Conservation (phyloP, 108 stramenopile species). For the Cyclotella atomus region DNA sequence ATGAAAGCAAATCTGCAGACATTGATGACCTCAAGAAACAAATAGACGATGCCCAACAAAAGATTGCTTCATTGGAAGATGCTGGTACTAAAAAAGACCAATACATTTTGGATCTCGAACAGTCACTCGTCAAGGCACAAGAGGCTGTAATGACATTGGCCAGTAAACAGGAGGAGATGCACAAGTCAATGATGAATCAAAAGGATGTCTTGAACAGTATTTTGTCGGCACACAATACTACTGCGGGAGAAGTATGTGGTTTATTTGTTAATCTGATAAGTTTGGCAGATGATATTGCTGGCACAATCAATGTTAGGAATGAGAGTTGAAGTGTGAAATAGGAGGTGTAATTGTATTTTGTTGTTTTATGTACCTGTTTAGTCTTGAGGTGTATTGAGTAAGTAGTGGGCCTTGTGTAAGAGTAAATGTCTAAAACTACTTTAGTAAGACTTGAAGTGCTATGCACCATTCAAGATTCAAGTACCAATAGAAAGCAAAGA, state of each 20-base stretch:
- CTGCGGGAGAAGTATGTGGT: neutral
- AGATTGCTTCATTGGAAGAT: neutral
- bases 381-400: no score
- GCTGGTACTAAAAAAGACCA: slow-evolving; percentile 1
- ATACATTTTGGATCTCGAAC: slow-evolving; percentile 13
- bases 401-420: no score
- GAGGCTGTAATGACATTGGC: slow-evolving; percentile 13
- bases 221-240: slow-evolving; percentile 1
- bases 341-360: no score
- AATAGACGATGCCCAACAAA: slow-evolving; percentile 1
- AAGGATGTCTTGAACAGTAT: slow-evolving; percentile 17
- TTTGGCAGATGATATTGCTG: slow-evolving; percentile 1
- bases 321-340: no score
- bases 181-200: slow-evolving; percentile 15
- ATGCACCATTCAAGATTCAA: no score
- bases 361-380: no score
- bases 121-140: slow-evolving; percentile 9
- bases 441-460: no score
- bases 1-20: slow-evolving; percentile 7
- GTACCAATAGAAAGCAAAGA: no score
- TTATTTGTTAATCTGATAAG: slow-evolving; percentile 2
- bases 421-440: no score
- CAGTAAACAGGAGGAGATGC: slow-evolving; percentile 18
- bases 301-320: no score
- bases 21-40: neutral